A percentile compares a stretch with the other conserved stretches of the same genome.
Evolutionary conservation across 2,329 filamentous ascomycete genomes (phyloP).

Genomic region (Claviceps quebecensis): DNA sequence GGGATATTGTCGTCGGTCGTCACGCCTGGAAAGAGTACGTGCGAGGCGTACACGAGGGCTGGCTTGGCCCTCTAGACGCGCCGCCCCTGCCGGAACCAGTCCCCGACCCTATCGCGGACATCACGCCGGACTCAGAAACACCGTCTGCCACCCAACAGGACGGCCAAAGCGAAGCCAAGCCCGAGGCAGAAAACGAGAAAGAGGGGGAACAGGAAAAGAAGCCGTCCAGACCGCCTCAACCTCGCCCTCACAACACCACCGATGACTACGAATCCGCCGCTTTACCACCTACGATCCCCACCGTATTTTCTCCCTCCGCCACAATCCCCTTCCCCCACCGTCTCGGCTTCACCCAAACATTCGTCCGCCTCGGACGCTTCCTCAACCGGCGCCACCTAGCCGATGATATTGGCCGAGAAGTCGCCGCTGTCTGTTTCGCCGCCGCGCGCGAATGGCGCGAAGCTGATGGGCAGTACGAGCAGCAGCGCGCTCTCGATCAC

Average conservation of each 20-base stretch:
- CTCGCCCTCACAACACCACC: conserved; percentile 59
- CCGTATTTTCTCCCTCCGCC: conserved; percentile 56
- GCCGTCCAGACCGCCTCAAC: conserved; percentile 45
- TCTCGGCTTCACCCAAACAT: conserved; percentile 83
- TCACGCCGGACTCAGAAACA: conserved; percentile 7
- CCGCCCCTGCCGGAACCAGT: conserved; percentile 27
- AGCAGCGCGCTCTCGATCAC: conserved; percentile 43
- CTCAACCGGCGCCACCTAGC: conserved; percentile 74
- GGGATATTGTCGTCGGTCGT: conserved; percentile 78
- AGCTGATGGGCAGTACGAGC: conserved; percentile 23
- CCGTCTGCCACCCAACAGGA: conserved; percentile 9
- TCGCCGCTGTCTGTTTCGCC: conserved; percentile 69
- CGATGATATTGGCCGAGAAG: conserved; percentile 74
- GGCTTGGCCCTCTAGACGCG: conserved; percentile 70
- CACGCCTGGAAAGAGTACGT: conserved; percentile 98
- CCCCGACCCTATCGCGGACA: conserved; percentile 12
- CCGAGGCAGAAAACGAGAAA: conserved; percentile 25
- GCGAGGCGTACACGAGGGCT: conserved; percentile 85
- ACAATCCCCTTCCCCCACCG: conserved; percentile 75
- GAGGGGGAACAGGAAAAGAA: conserved; percentile 32
- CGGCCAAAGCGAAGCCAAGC: conserved; percentile 16
- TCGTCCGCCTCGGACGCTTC: conserved; percentile 74
- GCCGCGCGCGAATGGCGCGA: conserved; percentile 36
- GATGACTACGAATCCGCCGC: conserved; percentile 54
- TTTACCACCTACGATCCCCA: conserved; percentile 52